Percentiles rank a stretch among this genome's conserved stretches.
Evolutionary conservation across 2,329 filamentous ascomycete species (phyloP).

Genomic region (Ilyonectria destructans): DNA sequence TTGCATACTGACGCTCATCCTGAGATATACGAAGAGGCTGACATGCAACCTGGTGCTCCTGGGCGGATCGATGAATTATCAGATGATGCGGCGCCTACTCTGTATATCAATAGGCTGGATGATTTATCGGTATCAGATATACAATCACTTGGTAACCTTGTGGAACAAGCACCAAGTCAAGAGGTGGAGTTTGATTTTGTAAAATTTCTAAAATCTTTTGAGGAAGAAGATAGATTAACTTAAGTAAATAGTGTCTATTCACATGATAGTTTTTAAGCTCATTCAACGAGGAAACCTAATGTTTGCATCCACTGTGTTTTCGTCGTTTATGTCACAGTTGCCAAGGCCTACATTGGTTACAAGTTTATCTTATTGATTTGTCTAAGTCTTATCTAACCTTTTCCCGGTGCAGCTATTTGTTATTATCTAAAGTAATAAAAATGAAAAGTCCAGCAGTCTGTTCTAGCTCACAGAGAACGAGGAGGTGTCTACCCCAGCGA

Average conservation of each 20-base stretch:
- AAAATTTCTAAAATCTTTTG: neutral
- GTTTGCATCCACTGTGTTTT: too few species aligned
- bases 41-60: neutral
- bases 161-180: neutral
- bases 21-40: neutral
- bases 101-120: neutral
- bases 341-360: too few species aligned
- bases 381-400: too few species aligned
- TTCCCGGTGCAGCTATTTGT: too few species aligned
- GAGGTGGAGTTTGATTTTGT: constrained; percentile 6
- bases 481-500: too few species aligned
- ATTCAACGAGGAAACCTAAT: too few species aligned
- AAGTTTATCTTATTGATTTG: too few species aligned
- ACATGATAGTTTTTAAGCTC: too few species aligned
- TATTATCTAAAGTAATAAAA: too few species aligned
- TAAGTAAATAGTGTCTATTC: neutral
- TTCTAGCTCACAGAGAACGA: too few species aligned
- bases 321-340: too few species aligned
- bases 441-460: too few species aligned
- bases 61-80: neutral
- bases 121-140: neutral
- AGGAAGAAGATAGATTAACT: neutral
- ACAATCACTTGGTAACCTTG: neutral
- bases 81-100: neutral
- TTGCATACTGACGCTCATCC: neutral